Conservation (phyloP, 495 filamentous ascomycete genomes). For the Pseudomonodictys pantanalensis region DNA sequence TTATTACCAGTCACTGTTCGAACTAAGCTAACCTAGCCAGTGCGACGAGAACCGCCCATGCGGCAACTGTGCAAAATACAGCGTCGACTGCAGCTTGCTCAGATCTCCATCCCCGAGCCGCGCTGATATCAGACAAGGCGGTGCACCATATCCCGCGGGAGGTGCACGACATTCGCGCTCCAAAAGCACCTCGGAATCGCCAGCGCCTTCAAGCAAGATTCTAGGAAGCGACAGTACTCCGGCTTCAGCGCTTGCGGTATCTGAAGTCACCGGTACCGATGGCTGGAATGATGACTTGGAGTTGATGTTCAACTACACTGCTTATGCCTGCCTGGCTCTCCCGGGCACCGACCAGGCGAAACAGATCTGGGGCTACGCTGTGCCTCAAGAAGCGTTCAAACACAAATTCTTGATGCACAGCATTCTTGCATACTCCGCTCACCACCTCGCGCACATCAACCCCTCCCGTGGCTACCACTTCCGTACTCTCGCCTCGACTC, state of each 20-base stretch:
- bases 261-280: neutral
- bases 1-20: neutral
- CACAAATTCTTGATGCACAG: constrained; percentile 7
- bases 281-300: constrained; percentile 12
- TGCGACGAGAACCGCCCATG: constrained; percentile 6
- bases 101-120: neutral
- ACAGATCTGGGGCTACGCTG: constrained; percentile 8
- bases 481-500: constrained; percentile 2
- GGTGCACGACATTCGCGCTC: too few species aligned
- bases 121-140: neutral
- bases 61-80: constrained; percentile 7
- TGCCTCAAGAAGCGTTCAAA: constrained; percentile 11
- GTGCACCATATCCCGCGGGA: neutral
- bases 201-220: neutral
- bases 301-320: constrained; percentile 14
- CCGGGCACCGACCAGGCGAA: constrained; percentile 1
- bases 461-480: neutral
- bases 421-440: constrained; percentile 6
- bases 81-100: constrained; percentile 1
- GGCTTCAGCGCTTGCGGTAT: neutral
- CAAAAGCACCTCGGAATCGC: neutral
- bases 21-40: neutral
- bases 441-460: constrained; percentile 2
- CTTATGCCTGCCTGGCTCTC: neutral
- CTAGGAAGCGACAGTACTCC: neutral